Evolutionary conservation across 2,329 filamentous ascomycete genomes (phyloP).

Genomic region (Fusarium nodosum): DNA sequence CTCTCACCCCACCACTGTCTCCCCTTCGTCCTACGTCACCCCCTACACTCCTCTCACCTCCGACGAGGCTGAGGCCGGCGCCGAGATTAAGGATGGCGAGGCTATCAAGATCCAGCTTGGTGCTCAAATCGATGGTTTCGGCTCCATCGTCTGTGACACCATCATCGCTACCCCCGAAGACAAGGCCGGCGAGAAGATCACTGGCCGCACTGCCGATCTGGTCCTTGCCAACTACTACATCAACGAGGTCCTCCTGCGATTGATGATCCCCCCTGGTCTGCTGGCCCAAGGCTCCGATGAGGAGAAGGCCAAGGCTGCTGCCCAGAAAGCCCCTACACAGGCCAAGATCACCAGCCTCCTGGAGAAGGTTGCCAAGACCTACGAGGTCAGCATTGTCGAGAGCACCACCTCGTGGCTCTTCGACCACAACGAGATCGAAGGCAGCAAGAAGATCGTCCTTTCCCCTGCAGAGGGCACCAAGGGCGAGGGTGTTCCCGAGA

Average conservation of each 20-base stretch:
- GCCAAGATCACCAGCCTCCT: constrained; percentile 87
- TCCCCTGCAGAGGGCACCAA: constrained; percentile 87
- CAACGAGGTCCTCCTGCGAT: constrained; percentile 91
- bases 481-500: constrained; percentile 88
- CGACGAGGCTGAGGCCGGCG: constrained; percentile 85
- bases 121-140: constrained; percentile 97
- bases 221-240: constrained; percentile 93
- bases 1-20: constrained; percentile 94
- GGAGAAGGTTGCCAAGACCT: constrained; percentile 91
- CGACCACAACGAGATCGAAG: constrained; percentile 97
- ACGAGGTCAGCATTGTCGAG: constrained; percentile 93
- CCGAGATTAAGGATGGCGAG: constrained; percentile 86
- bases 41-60: constrained; percentile 94
- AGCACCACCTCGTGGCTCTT: constrained; percentile 98
- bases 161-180: constrained; percentile 77
- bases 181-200: constrained; percentile 73
- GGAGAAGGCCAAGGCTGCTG: constrained; percentile 91
- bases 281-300: constrained; percentile 87
- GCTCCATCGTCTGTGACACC: constrained; percentile 95
- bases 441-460: constrained; percentile 96
- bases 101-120: constrained; percentile 98
- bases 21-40: constrained; percentile 92
- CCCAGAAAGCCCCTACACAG: constrained; percentile 86
- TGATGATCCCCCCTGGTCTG: constrained; percentile 92
- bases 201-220: constrained; percentile 86